Conservation (phyloP, 202 grass and related monocot genomes). For the Setaria italica region DNA sequence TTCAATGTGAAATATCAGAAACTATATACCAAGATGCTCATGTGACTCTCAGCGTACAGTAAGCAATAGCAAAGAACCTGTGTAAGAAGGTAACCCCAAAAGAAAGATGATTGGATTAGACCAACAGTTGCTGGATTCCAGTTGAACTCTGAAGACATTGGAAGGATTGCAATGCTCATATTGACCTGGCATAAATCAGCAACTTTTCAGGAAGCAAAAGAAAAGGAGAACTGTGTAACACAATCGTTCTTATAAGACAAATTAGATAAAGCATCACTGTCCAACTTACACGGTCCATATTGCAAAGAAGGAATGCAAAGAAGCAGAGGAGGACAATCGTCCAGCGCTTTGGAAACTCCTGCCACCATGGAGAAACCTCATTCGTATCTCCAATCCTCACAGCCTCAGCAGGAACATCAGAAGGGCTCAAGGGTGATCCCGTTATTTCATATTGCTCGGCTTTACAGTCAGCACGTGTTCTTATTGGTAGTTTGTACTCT, state of each 20-base stretch:
- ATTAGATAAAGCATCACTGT: background rate
- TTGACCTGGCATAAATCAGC: constrained; percentile 71
- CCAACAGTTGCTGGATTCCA: constrained; percentile 95
- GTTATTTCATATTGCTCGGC: constrained; percentile 75
- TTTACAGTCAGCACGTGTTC: constrained; percentile 64
- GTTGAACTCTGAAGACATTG: constrained; percentile 84
- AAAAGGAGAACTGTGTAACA: constrained; percentile 20
- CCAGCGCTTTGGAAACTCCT: constrained; percentile 86
- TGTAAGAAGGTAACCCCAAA: constrained; percentile 98
- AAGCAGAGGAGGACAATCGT: constrained; percentile 82
- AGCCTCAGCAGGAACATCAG: constrained; percentile 60
- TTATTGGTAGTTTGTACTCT: constrained; percentile 39
- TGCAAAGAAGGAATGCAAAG: constrained; percentile 91
- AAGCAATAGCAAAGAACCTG: constrained; percentile 63
- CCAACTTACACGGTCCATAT: constrained; percentile 93
- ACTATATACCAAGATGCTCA: background rate
- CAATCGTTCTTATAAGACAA: constrained; percentile 20
- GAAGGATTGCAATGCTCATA: constrained; percentile 99
- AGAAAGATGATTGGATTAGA: constrained; percentile 96
- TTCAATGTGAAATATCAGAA: constrained; percentile 28
- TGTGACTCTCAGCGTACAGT: background rate
- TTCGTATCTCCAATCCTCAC: constrained; percentile 55
- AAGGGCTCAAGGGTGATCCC: constrained; percentile 57
- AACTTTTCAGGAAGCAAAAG: constrained; percentile 18
- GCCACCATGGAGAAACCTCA: constrained; percentile 73